A percentile compares a stretch with the other conserved stretches of the same genome.
phyloP scores from a whole-genome alignment of 768 basidiomycete genomes.

The Amanita rubescens region DNA sequence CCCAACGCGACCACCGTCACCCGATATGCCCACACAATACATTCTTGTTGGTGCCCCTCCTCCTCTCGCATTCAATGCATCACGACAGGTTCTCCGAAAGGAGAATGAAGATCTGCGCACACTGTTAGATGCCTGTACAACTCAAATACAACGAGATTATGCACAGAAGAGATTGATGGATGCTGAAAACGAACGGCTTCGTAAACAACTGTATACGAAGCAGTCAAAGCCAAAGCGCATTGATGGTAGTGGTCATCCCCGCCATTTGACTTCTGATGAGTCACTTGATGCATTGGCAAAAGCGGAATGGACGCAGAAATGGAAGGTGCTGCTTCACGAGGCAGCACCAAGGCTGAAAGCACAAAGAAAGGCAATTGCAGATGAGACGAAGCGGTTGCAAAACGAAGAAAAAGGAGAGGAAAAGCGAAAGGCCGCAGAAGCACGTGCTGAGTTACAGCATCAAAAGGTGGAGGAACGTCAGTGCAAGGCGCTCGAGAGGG shows the following conservation, averaged over 20 bases:
- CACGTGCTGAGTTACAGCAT: too few relatives aligned
- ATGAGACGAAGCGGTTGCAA: too few relatives aligned
- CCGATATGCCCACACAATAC: too few relatives aligned
- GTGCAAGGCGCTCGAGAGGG: too few relatives aligned
- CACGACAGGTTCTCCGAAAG: neutral
- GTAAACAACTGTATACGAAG: constrained; percentile 12
- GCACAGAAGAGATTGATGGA: constrained; percentile 21
- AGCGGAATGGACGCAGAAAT: too few relatives aligned
- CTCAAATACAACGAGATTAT: constrained; percentile 14
- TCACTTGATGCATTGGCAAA: neutral
- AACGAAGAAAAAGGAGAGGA: too few relatives aligned
- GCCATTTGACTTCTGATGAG: neutral
- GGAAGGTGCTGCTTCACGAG: too few relatives aligned
- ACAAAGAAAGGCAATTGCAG: too few relatives aligned
- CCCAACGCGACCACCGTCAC: neutral
- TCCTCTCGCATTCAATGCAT: neutral
- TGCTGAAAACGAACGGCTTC: constrained; percentile 19
- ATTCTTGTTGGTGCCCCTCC: too few relatives aligned
- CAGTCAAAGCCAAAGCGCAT: neutral
- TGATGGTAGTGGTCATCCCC: neutral
- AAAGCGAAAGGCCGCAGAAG: too few relatives aligned
- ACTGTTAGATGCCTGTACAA: neutral
- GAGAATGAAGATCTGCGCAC: neutral
- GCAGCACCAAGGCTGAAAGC: too few relatives aligned
- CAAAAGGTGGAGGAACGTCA: too few relatives aligned